Percentiles rank a stretch among this genome's conserved stretches.
Evolutionary conservation across 2,329 filamentous ascomycete species (phyloP).

Genomic region (Botrytis paeoniae): DNA sequence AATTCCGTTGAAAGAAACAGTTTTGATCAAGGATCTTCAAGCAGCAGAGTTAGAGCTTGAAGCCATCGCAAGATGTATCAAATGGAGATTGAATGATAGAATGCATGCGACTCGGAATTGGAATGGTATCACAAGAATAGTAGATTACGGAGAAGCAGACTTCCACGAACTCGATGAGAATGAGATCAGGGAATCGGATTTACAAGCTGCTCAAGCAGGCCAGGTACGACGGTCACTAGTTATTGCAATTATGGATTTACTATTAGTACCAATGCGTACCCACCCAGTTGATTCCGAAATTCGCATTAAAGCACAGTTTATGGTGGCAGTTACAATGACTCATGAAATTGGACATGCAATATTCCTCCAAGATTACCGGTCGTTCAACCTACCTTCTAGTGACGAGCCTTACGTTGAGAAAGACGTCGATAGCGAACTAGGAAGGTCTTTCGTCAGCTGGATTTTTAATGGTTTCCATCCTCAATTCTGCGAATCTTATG

Average conservation of each 20-base stretch:
- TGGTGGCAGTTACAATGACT: constrained; percentile 31
- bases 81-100: constrained; percentile 29
- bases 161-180: constrained; percentile 16
- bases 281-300: constrained; percentile 22
- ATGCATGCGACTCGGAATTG: constrained; percentile 23
- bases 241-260: constrained; percentile 30
- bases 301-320: constrained; percentile 29
- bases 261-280: constrained; percentile 26
- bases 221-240: constrained; percentile 24
- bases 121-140: constrained; percentile 26
- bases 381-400: constrained; percentile 16
- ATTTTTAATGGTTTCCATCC: constrained; percentile 31
- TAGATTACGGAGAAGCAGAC: constrained; percentile 13
- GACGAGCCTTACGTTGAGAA: constrained; percentile 29
- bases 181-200: constrained; percentile 21
- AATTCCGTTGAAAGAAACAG: constrained; percentile 2
- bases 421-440: constrained; percentile 27
- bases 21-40: constrained; percentile 14
- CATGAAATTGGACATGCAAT: constrained; percentile 35
- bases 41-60: constrained; percentile 25
- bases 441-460: constrained; percentile 27
- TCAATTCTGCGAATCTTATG: constrained; percentile 6
- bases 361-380: constrained; percentile 29
- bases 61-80: constrained; percentile 24
- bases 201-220: constrained; percentile 12